Percentiles rank a stretch among this genome's conserved stretches.
These are phyloP conservation scores for Alternaria novae-zelandiae DNA, from an alignment of 2,329 filamentous ascomycete genomes.

Conservation along the genomic window DNA sequence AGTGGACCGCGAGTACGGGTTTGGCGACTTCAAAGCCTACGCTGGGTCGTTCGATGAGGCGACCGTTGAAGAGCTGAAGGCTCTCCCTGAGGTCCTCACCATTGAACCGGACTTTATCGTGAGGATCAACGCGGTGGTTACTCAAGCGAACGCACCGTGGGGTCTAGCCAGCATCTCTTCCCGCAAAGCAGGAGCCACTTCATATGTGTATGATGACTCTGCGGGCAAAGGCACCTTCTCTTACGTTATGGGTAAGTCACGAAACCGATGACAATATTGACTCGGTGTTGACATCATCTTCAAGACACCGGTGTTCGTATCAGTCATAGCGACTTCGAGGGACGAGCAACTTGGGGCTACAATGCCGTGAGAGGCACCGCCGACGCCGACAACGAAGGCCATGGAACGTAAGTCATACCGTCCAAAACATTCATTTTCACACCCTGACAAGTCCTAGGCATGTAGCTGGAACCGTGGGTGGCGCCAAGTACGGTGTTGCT, in stretches of 20 bases:
- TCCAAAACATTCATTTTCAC: rapidly evolving
- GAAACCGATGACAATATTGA: background rate
- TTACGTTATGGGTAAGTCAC: slow-evolving; percentile 58
- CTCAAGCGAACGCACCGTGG: slow-evolving; percentile 33
- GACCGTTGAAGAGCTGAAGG: slow-evolving; percentile 38
- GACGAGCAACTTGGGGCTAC: slow-evolving; percentile 38
- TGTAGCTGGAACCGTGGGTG: slow-evolving; percentile 40
- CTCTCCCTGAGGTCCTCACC: slow-evolving; percentile 30
- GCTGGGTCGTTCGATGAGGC: slow-evolving; percentile 38
- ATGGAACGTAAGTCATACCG: slow-evolving; percentile 28
- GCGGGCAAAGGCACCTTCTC: slow-evolving; percentile 35
- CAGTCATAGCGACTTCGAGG: slow-evolving; percentile 54
- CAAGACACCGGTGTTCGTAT: slow-evolving; percentile 66
- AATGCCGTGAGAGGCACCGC: slow-evolving; percentile 28
- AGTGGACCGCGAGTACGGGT: slow-evolving; percentile 37
- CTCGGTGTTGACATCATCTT: background rate
- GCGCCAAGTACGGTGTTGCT: slow-evolving; percentile 41
- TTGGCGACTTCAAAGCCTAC: slow-evolving; percentile 43
- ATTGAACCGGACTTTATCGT: slow-evolving; percentile 39
- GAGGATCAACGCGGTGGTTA: slow-evolving; percentile 26
- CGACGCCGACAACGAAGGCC: slow-evolving; percentile 35
- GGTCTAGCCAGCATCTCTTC: slow-evolving; percentile 41
- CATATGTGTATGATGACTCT: slow-evolving; percentile 36
- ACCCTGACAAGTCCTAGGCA: slow-evolving; percentile 20
- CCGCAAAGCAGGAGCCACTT: slow-evolving; percentile 17